Evolutionary conservation across 306 rosid genomes (phyloP).

Genomic region (Echinosophora koreensis): DNA sequence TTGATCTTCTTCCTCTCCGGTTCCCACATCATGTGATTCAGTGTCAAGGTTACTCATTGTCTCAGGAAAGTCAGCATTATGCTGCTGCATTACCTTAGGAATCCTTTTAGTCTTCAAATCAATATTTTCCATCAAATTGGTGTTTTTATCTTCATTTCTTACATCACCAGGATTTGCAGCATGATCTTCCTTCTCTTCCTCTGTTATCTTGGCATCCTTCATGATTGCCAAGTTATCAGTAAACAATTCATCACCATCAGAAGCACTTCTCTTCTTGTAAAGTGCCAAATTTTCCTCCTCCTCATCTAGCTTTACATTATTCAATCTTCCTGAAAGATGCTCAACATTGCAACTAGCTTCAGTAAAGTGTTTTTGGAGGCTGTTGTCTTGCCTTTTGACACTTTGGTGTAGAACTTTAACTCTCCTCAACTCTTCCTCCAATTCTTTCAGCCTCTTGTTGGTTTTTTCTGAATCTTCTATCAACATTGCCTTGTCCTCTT

Average conservation of each 20-base stretch:
- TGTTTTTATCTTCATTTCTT: conserved; percentile 45
- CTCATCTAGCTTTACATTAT: conserved; percentile 61
- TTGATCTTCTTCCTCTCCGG: conserved; percentile 52
- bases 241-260: conserved; percentile 33
- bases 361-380: conserved; percentile 57
- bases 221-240: conserved; percentile 31
- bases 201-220: conserved; percentile 41
- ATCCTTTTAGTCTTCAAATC: conserved; percentile 22
- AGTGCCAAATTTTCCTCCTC: conserved; percentile 43
- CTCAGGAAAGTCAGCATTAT: conserved; percentile 50
- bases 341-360: conserved; percentile 68
- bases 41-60: conserved; percentile 38
- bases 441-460: conserved; percentile 61
- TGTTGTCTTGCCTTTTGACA: conserved; percentile 51
- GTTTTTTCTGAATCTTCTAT: conserved; percentile 59
- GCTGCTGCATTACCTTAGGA: conserved; percentile 45
- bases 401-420: conserved; percentile 56
- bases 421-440: conserved; percentile 71
- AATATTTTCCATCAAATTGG: conserved; percentile 28
- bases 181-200: conserved; percentile 51
- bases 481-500: conserved; percentile 74
- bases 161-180: conserved; percentile 20
- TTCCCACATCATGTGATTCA: conserved; percentile 46
- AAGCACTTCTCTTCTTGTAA: conserved; percentile 32
- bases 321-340: conserved; percentile 64